phyloP scores from a whole-genome alignment of 139 green algal genomes.

The Auxenochlorella pyrenoidosa region DNA sequence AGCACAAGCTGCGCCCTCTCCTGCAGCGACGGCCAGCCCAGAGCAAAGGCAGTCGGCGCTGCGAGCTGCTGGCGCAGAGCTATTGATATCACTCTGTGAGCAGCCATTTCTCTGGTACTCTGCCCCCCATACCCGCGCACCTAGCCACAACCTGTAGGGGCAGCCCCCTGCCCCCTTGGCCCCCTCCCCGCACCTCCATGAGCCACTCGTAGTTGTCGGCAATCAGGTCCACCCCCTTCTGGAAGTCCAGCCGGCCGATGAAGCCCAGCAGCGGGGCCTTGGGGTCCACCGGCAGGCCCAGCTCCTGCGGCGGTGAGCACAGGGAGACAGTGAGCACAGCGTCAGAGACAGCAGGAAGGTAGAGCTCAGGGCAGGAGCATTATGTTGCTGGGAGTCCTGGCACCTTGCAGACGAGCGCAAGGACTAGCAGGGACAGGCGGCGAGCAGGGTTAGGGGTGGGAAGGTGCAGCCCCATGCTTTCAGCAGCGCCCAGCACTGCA shows the following conservation, averaged over 20 bases:
- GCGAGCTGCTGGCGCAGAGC: too few relatives aligned
- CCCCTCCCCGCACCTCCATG: conserved; percentile 53
- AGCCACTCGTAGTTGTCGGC: conserved; percentile 88
- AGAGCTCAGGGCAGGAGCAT: neutral
- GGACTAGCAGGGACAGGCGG: neutral
- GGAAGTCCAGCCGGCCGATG: conserved; percentile 93
- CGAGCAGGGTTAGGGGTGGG: neutral
- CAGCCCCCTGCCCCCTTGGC: too few relatives aligned
- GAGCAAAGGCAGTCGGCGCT: neutral
- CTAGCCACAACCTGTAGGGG: too few relatives aligned
- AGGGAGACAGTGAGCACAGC: too few relatives aligned
- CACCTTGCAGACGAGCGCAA: too few relatives aligned
- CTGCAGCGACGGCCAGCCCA: neutral
- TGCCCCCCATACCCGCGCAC: too few relatives aligned
- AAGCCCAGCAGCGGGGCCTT: conserved; percentile 90
- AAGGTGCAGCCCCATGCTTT: too few relatives aligned
- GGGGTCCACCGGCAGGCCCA: conserved; percentile 89
- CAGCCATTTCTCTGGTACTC: too few relatives aligned
- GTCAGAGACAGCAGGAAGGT: neutral
- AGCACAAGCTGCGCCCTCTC: conserved; percentile 93
- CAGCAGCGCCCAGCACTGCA: too few relatives aligned
- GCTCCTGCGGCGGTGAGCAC: conserved; percentile 57
- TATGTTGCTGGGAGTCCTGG: neutral
- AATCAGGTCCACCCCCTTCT: conserved; percentile 99
- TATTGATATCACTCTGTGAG: too few relatives aligned